Evolutionary conservation across 1,139 yeast species (phyloP).

Genomic region (Yamadazyma songkhlaensis): DNA sequence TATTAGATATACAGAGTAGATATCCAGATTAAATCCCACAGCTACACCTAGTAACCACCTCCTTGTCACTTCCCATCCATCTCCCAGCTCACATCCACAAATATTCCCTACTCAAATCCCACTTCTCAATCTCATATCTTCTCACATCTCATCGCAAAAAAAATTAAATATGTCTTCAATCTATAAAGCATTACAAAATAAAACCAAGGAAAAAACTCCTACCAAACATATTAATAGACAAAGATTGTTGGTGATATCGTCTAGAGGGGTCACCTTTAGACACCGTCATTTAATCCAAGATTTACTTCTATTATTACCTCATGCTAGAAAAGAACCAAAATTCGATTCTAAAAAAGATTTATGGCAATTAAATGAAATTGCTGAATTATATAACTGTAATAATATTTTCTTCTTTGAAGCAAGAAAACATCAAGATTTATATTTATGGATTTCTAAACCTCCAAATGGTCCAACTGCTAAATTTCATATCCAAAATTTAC

Average conservation of each 20-base stretch:
- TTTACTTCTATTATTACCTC: slow-evolving; percentile 78
- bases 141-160: slow-evolving; percentile 4
- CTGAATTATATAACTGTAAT: slow-evolving; percentile 96
- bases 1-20: too few relatives aligned
- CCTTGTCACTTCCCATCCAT: too few relatives aligned
- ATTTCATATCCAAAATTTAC: slow-evolving; percentile 91
- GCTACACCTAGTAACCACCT: too few relatives aligned
- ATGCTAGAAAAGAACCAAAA: slow-evolving; percentile 94
- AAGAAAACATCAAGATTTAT: slow-evolving; percentile 93
- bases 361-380: slow-evolving; percentile 87
- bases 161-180: slow-evolving; percentile 51
- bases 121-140: background rate
- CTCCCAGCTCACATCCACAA: background rate
- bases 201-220: slow-evolving; percentile 46
- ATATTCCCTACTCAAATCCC: too few relatives aligned
- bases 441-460: slow-evolving; percentile 92
- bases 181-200: slow-evolving; percentile 64
- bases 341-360: slow-evolving; percentile 90
- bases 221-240: slow-evolving; percentile 68
- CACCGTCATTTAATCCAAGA: slow-evolving; percentile 94
- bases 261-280: slow-evolving; percentile 91
- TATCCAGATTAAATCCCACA: too few relatives aligned
- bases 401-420: slow-evolving; percentile 93
- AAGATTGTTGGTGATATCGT: slow-evolving; percentile 81
- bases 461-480: slow-evolving; percentile 98